These are phyloP conservation scores for Sphagnum fallax DNA, from an alignment of 228 moss, liverwort and hornwort genomes.

Conservation along the genomic window DNA sequence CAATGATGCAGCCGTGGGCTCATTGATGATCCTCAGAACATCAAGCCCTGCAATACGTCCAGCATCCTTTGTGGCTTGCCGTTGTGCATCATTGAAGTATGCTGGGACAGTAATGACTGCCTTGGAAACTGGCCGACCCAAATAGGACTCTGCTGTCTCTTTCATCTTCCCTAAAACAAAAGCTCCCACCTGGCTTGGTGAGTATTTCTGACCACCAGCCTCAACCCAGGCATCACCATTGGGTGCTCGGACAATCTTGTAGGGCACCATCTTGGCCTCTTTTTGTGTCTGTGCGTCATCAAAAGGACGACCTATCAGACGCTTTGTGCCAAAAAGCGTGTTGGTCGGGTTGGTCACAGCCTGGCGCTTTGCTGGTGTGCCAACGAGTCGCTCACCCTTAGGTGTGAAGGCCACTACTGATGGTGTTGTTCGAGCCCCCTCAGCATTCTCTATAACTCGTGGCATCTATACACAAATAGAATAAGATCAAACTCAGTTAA, in stretches of 20 bases:
- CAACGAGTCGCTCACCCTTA: constrained; percentile 37
- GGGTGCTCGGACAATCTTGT: constrained; percentile 28
- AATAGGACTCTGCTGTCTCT: constrained; percentile 39
- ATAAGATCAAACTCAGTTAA: neutral
- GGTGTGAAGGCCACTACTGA: constrained; percentile 45
- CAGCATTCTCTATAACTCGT: constrained; percentile 35
- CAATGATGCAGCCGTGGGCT: constrained; percentile 44
- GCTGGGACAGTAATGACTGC: constrained; percentile 44
- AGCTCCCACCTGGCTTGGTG: constrained; percentile 41
- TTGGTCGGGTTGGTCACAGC: constrained; percentile 49
- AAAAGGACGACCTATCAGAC: constrained; percentile 35
- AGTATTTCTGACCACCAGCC: constrained; percentile 34
- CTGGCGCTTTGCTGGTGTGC: constrained; percentile 46
- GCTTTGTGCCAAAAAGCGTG: constrained; percentile 39
- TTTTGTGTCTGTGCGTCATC: constrained; percentile 37
- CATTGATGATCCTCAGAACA: constrained; percentile 44
- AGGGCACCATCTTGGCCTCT: constrained; percentile 52
- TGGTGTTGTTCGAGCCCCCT: constrained; percentile 43
- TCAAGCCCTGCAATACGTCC: constrained; percentile 48
- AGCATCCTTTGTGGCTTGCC: constrained; percentile 49
- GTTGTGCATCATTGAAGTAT: constrained; percentile 50
- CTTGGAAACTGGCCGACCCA: constrained; percentile 40
- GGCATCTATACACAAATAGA: constrained; percentile 13
- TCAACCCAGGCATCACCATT: constrained; percentile 61
- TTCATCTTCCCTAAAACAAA: constrained; percentile 44